These are phyloP conservation scores for Penicillium decumbens DNA, from an alignment of 2,329 filamentous ascomycete species.

Conservation along the genomic window DNA sequence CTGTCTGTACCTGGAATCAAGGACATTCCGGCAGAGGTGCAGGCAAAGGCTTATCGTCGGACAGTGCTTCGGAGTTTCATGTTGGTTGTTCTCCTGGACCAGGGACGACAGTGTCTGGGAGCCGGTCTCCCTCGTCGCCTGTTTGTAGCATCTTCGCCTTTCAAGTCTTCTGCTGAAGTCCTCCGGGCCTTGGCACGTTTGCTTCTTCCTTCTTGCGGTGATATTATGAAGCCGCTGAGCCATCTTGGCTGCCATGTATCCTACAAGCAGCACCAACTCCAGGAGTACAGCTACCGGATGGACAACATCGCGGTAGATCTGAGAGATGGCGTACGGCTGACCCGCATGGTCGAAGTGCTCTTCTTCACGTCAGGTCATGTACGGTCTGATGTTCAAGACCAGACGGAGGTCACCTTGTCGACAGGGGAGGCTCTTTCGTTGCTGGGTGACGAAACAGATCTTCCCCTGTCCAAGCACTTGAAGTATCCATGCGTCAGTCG, in stretches of 20 bases:
- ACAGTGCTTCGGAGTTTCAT: conserved; percentile 56
- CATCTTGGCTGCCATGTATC: conserved; percentile 55
- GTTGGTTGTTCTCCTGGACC: conserved; percentile 57
- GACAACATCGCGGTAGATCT: conserved; percentile 59
- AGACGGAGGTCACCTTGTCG: conserved; percentile 45
- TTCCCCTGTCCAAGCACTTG: conserved; percentile 53
- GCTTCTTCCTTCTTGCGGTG: conserved; percentile 56
- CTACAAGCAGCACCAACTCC: conserved; percentile 53
- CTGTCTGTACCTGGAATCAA: conserved; percentile 14
- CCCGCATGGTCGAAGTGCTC: conserved; percentile 56
- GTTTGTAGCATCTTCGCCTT: conserved; percentile 49
- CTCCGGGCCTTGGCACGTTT: conserved; percentile 51
- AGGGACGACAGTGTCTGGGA: conserved; percentile 42
- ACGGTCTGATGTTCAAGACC: conserved; percentile 32
- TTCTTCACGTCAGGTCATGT: conserved; percentile 42
- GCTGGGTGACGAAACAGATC: conserved; percentile 34
- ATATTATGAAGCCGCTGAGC: conserved; percentile 52
- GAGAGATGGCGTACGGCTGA: conserved; percentile 58
- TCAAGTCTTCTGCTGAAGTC: conserved; percentile 55
- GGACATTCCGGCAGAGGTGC: conserved; percentile 39
- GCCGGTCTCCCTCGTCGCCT: conserved; percentile 40
- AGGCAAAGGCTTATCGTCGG: conserved; percentile 51
- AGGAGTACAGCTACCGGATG: conserved; percentile 57
- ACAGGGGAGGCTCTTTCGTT: conserved; percentile 42
- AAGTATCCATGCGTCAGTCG: conserved; percentile 55